These are phyloP conservation scores for Elongisporangium undulatum DNA, from an alignment of 352 stramenopile species.

Conservation along the genomic window DNA sequence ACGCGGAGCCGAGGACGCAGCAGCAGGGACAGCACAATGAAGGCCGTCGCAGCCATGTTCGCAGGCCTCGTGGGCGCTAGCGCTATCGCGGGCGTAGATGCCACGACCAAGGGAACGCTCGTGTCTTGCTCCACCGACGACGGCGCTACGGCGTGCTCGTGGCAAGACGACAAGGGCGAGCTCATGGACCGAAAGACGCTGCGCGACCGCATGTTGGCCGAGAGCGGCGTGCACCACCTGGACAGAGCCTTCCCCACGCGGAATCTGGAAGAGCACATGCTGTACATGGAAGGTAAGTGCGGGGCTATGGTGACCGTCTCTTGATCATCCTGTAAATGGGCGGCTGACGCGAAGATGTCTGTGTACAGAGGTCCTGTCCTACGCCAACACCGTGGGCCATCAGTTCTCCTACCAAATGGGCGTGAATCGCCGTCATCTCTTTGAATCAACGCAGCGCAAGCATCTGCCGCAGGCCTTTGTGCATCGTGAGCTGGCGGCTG, in stretches of 20 bases:
- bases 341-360: not conserved
- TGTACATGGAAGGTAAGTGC: constrained; percentile 64
- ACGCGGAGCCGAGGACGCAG: not conserved
- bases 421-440: constrained; percentile 59
- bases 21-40: constrained; percentile 1
- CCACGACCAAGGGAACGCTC: constrained; percentile 32
- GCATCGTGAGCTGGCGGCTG: constrained; percentile 43
- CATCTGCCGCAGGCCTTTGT: constrained; percentile 57
- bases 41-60: constrained; percentile 5
- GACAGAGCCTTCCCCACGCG: constrained; percentile 21
- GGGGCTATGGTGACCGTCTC: not conserved
- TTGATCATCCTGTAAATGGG: not conserved
- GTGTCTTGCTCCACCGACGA: constrained; percentile 29
- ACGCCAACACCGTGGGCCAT: constrained; percentile 50
- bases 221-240: constrained; percentile 19
- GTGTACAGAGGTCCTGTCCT: constrained; percentile 46
- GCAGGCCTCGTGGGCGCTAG: constrained; percentile 9
- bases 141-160: constrained; percentile 37
- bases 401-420: constrained; percentile 65
- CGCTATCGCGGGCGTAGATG: not conserved
- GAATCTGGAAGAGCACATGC: constrained; percentile 72
- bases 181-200: constrained; percentile 36
- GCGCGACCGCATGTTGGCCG: constrained; percentile 40
- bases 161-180: constrained; percentile 39
- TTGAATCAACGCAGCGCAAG: constrained; percentile 23